phyloP scores from a whole-genome alignment of 495 filamentous ascomycete species.

The Podospora anserina region DNA sequence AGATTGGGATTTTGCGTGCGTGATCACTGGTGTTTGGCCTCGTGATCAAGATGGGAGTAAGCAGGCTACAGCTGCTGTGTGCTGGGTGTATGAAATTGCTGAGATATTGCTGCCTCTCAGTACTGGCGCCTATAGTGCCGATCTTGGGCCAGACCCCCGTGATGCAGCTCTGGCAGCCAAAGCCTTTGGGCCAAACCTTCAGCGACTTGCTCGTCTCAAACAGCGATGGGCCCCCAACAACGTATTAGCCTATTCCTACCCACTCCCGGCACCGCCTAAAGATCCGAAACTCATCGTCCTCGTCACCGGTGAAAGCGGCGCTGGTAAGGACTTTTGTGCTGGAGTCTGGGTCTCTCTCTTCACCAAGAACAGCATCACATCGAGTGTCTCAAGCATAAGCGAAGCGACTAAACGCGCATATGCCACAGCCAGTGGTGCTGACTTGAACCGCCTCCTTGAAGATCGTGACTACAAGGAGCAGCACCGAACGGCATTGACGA shows the following conservation, averaged over 20 bases:
- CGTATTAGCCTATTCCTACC: slow-evolving; percentile 56
- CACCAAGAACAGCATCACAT: slow-evolving; percentile 36
- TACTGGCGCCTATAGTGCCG: slow-evolving; percentile 56
- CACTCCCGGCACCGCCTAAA: slow-evolving; percentile 41
- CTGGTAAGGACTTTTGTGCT: slow-evolving; percentile 62
- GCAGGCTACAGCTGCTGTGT: slow-evolving; percentile 39
- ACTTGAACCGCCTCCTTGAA: slow-evolving; percentile 46
- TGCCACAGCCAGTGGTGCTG: slow-evolving; percentile 50
- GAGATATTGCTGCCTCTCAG: slow-evolving; percentile 49
- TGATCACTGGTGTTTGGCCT: slow-evolving; percentile 61
- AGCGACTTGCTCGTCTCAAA: slow-evolving; percentile 55
- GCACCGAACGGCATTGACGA: slow-evolving; percentile 54
- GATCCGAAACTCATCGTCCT: slow-evolving; percentile 56
- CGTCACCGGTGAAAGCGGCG: slow-evolving; percentile 57
- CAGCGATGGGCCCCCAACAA: slow-evolving; percentile 48
- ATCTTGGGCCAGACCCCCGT: slow-evolving; percentile 61
- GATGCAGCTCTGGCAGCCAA: slow-evolving; percentile 50
- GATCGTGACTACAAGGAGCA: slow-evolving; percentile 63
- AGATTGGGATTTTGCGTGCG: slow-evolving; percentile 63
- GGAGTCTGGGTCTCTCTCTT: slow-evolving; percentile 50
- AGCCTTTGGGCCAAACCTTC: slow-evolving; percentile 57
- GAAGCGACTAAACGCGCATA: slow-evolving; percentile 59
- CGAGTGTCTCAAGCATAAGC: slow-evolving; percentile 56
- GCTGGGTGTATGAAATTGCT: slow-evolving; percentile 58
- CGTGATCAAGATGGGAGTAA: slow-evolving; percentile 54